phyloP scores from a whole-genome alignment of 805 yeast species.

The Candida ipomoeae region DNA sequence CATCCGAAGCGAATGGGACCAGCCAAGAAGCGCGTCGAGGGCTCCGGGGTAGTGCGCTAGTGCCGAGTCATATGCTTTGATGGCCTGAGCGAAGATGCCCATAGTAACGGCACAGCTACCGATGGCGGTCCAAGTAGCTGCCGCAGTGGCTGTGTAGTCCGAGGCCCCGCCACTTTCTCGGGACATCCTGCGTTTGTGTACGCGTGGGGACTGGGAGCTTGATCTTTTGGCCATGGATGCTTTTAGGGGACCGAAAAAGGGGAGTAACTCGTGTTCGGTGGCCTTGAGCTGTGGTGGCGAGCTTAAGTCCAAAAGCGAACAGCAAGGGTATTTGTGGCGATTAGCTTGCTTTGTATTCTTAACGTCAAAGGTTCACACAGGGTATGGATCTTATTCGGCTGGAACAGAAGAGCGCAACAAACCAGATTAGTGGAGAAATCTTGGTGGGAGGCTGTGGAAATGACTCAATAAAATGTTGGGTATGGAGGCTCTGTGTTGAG shows the following conservation, averaged over 20 bases:
- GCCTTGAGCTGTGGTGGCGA: neutral
- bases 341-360: neutral
- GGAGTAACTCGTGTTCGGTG: neutral
- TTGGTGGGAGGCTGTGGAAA: neutral
- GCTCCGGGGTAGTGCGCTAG: conserved; percentile 40
- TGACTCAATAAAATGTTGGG: neutral
- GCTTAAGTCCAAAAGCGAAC: neutral
- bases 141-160: conserved; percentile 15
- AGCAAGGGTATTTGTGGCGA: neutral
- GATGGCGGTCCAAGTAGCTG: conserved; percentile 44
- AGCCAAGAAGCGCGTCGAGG: conserved; percentile 39
- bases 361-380: neutral
- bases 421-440: neutral
- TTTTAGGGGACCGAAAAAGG: neutral
- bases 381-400: neutral
- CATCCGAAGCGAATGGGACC: conserved; percentile 38
- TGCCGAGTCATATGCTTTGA: conserved; percentile 41
- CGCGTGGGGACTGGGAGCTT: conserved; percentile 13
- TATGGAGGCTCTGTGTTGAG: neutral
- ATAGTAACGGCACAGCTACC: conserved; percentile 44
- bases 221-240: conserved; percentile 11
- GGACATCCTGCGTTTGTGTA: conserved; percentile 6
- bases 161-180: conserved; percentile 1
- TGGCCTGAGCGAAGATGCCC: conserved; percentile 38
- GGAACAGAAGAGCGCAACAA: neutral